Percentiles rank a stretch among this genome's conserved stretches.
Evolutionary conservation across 192 early-diverging fungal species (phyloP).

Genomic region (Podila epicladia): DNA sequence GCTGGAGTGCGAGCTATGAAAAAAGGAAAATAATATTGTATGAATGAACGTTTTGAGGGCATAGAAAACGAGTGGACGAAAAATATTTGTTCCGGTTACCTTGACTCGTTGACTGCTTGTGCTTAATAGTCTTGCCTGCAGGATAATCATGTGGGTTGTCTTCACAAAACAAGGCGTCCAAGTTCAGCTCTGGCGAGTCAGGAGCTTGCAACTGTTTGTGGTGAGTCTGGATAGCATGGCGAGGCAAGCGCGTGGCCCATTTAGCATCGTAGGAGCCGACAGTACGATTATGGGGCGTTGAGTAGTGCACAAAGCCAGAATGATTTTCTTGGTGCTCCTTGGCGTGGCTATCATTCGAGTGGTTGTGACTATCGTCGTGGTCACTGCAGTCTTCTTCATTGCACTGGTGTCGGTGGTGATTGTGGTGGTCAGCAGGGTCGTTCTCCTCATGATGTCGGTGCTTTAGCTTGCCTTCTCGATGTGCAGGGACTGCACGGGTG

Average conservation of each 20-base stretch:
- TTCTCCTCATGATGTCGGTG: background rate
- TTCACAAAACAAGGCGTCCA: background rate
- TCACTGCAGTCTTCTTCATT: constrained; percentile 1
- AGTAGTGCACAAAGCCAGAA: background rate
- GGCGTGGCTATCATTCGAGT: background rate
- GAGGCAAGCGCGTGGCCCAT: background rate
- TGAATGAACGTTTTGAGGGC: too few species aligned
- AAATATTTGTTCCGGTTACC: too few species aligned
- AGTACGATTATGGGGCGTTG: background rate
- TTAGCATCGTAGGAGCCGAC: background rate
- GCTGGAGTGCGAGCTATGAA: too few species aligned
- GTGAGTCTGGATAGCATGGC: too few species aligned
- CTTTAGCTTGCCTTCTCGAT: background rate
- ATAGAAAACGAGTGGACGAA: too few species aligned
- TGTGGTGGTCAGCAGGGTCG: constrained; percentile 2
- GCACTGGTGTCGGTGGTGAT: background rate
- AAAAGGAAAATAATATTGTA: too few species aligned
- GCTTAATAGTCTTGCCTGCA: background rate
- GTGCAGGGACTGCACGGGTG: background rate
- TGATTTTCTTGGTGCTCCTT: background rate
- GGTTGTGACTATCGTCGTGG: background rate
- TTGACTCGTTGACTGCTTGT: too few species aligned
- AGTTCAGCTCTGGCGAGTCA: background rate
- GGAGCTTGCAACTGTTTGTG: too few species aligned
- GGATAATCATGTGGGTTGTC: background rate